Percentiles rank a stretch among this genome's conserved stretches.
Evolutionary conservation across 805 yeast genomes (phyloP).

Genomic region (Pichia heedii): DNA sequence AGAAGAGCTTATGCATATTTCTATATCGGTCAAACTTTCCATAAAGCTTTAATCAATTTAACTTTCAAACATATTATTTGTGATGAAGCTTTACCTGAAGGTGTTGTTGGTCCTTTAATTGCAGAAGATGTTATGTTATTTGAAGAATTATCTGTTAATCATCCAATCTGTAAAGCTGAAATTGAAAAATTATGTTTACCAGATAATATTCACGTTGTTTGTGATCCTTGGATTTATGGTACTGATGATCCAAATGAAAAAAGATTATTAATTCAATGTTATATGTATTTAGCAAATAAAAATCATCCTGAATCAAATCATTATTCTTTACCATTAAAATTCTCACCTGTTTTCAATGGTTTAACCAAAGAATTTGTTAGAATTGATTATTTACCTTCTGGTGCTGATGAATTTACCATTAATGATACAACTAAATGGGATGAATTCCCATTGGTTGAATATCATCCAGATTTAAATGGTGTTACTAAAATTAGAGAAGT

Average conservation of each 20-base stretch:
- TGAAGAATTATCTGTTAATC: constrained; percentile 41
- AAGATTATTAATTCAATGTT: constrained; percentile 60
- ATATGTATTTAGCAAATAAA: constrained; percentile 62
- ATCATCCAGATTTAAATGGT: constrained; percentile 62
- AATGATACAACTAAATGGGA: constrained; percentile 55
- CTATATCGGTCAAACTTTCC: constrained; percentile 44
- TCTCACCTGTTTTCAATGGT: constrained; percentile 65
- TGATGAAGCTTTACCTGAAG: constrained; percentile 46
- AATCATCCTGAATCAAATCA: constrained; percentile 66
- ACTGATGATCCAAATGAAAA: constrained; percentile 53
- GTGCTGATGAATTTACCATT: constrained; percentile 52
- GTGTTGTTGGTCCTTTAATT: constrained; percentile 62
- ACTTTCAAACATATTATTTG: constrained; percentile 54
- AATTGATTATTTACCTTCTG: constrained; percentile 68
- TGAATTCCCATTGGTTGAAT: constrained; percentile 53
- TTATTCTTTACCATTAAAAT: constrained; percentile 64
- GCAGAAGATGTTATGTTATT: constrained; percentile 52
- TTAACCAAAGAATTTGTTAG: constrained; percentile 52
- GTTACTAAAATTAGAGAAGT: constrained; percentile 42
- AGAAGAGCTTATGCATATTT: constrained; percentile 64
- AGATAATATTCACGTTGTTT: constrained; percentile 39
- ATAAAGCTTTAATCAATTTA: constrained; percentile 66
- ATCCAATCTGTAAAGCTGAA: constrained; percentile 55
- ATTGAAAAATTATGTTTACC: constrained; percentile 61
- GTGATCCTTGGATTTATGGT: constrained; percentile 85